Evolutionary conservation across 2,329 filamentous ascomycete genomes (phyloP).

Genomic region (Pseudogymnoascus verrucosus): DNA sequence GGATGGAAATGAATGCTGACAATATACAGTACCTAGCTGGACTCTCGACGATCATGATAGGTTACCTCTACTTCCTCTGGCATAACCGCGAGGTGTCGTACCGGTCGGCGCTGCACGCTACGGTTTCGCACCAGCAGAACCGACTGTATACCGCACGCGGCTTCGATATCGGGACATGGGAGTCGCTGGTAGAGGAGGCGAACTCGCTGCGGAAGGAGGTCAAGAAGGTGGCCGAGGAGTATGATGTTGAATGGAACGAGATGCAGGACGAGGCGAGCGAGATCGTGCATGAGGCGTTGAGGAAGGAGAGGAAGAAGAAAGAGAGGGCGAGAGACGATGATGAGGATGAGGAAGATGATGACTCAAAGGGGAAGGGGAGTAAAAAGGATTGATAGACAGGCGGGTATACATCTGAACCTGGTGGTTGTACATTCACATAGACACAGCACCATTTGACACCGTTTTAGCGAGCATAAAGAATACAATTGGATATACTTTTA

Average conservation of each 20-base stretch:
- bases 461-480: slow-evolving; percentile 6
- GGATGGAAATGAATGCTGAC: background rate
- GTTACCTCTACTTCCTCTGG: slow-evolving; percentile 90
- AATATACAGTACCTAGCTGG: slow-evolving; percentile 61
- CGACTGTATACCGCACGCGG: slow-evolving; percentile 68
- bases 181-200: slow-evolving; percentile 68
- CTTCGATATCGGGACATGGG: slow-evolving; percentile 72
- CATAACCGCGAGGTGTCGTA: slow-evolving; percentile 87
- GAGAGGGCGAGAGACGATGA: slow-evolving; percentile 31
- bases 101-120: slow-evolving; percentile 78
- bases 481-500: slow-evolving; percentile 6
- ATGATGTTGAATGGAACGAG: slow-evolving; percentile 87
- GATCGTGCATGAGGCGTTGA: slow-evolving; percentile 50
- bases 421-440: background rate
- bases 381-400: slow-evolving; percentile 11
- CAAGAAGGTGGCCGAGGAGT: slow-evolving; percentile 71
- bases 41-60: slow-evolving; percentile 77
- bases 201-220: slow-evolving; percentile 73
- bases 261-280: slow-evolving; percentile 62
- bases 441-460: background rate
- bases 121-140: slow-evolving; percentile 68
- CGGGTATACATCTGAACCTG: background rate
- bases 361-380: slow-evolving; percentile 14
- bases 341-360: slow-evolving; percentile 28
- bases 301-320: slow-evolving; percentile 38